Conservation (phyloP, 805 yeast genomes). For the Candida tallmaniae region DNA sequence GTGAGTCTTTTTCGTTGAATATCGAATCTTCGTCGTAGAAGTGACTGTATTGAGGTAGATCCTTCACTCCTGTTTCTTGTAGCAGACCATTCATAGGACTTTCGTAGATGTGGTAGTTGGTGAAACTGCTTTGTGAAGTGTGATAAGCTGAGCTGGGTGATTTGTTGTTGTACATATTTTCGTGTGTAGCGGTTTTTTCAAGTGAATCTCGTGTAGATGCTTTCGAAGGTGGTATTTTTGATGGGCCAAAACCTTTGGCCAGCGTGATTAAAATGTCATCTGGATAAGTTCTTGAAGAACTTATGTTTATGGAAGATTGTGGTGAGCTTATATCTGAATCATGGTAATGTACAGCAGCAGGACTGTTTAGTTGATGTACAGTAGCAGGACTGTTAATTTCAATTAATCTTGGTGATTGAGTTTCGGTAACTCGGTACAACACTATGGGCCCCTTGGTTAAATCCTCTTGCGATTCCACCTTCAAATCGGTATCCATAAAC, state of each 20-base stretch:
- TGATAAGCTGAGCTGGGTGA: background rate
- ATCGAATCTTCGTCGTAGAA: slow-evolving; percentile 10
- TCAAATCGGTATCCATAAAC: background rate
- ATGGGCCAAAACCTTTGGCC: slow-evolving; percentile 4
- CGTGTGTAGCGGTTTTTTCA: slow-evolving; percentile 13
- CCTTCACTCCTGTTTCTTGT: no score
- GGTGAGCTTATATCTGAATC: slow-evolving; percentile 13
- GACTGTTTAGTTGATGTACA: slow-evolving; percentile 1
- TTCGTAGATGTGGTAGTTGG: no score
- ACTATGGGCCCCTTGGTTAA: slow-evolving; percentile 3
- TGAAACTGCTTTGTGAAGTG: no score
- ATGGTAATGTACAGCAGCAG: slow-evolving; percentile 10
- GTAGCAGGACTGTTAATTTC: slow-evolving; percentile 4
- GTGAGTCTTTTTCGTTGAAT: background rate
- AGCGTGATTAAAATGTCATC: background rate
- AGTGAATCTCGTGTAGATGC: no score
- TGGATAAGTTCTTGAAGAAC: no score
- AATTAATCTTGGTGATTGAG: slow-evolving; percentile 7
- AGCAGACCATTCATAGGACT: no score
- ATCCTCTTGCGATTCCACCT: background rate
- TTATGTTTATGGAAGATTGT: no score
- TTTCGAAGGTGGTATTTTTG: no score
- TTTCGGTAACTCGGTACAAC: slow-evolving; percentile 4
- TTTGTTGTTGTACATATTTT: slow-evolving; percentile 10
- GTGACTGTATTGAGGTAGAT: no score